phyloP scores from a whole-genome alignment of 805 yeast genomes.

The Candida corydali region DNA sequence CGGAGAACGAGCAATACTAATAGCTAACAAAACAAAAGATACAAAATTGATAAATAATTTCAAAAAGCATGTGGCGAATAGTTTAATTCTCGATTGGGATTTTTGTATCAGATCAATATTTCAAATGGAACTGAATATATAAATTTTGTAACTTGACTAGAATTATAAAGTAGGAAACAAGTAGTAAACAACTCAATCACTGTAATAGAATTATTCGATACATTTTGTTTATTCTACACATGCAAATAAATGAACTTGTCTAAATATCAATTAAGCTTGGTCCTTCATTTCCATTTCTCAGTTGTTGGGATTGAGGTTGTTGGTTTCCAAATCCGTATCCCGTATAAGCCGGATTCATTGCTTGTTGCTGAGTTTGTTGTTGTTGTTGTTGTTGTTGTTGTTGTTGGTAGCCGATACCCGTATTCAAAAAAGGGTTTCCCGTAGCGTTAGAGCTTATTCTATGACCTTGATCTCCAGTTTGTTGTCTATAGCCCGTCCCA shows the following conservation, averaged over 20 bases:
- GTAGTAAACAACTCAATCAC: too few species aligned
- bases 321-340: constrained; percentile 94
- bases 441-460: constrained; percentile 35
- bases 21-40: constrained; percentile 37
- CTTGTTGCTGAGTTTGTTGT: constrained; percentile 16
- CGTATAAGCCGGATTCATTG: constrained; percentile 74
- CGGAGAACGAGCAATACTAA: constrained; percentile 12
- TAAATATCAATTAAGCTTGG: constrained; percentile 46
- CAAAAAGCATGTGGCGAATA: constrained; percentile 12
- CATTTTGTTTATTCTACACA: too few species aligned
- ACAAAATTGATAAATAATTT: constrained; percentile 20
- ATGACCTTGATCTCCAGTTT: constrained; percentile 27
- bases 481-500: constrained; percentile 77
- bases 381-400: constrained; percentile 20
- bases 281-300: constrained; percentile 30
- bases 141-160: constrained; percentile 9
- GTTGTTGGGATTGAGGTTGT: constrained; percentile 24
- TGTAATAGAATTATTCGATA: too few species aligned
- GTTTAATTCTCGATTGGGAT: constrained; percentile 52
- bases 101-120: constrained; percentile 60
- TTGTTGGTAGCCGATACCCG: constrained; percentile 47
- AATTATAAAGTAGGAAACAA: background rate
- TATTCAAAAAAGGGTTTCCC: constrained; percentile 59
- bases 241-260: background rate
- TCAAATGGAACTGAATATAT: constrained; percentile 31